Conservation (phyloP, 345 rosid genomes). For the Raphanus sativus region DNA sequence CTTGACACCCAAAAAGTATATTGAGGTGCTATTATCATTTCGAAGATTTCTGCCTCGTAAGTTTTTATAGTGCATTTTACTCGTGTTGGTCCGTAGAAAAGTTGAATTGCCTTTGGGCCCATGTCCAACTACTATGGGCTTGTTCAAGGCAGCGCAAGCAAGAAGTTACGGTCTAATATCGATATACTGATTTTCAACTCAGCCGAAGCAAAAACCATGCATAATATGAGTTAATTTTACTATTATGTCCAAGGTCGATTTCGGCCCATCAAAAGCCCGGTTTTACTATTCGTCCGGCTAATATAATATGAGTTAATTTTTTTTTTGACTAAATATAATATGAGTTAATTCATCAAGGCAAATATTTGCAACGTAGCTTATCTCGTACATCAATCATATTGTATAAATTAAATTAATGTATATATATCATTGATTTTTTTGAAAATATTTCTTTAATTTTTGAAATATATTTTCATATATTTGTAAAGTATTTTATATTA, state of each 20-base stretch:
- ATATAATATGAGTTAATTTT: background rate
- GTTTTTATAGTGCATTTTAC: background rate
- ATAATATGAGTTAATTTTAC: background rate
- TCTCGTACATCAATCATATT: background rate
- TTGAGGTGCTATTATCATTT: background rate
- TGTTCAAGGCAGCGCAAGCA: background rate
- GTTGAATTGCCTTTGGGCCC: background rate
- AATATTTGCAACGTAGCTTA: background rate
- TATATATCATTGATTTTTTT: background rate
- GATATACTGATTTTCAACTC: background rate
- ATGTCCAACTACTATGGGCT: background rate
- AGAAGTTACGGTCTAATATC: background rate
- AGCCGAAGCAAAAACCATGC: background rate
- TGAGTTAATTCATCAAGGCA: background rate
- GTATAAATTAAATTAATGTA: background rate
- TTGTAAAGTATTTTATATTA: background rate
- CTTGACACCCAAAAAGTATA: background rate
- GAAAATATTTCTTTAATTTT: background rate
- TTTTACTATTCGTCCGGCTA: background rate
- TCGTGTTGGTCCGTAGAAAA: background rate
- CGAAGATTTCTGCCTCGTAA: background rate
- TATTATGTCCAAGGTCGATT: background rate
- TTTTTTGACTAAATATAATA: background rate
- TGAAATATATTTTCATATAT: no score
- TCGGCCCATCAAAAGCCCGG: background rate